Conservation (phyloP, 2,329 filamentous ascomycete species). For the Penicillium sp. region DNA sequence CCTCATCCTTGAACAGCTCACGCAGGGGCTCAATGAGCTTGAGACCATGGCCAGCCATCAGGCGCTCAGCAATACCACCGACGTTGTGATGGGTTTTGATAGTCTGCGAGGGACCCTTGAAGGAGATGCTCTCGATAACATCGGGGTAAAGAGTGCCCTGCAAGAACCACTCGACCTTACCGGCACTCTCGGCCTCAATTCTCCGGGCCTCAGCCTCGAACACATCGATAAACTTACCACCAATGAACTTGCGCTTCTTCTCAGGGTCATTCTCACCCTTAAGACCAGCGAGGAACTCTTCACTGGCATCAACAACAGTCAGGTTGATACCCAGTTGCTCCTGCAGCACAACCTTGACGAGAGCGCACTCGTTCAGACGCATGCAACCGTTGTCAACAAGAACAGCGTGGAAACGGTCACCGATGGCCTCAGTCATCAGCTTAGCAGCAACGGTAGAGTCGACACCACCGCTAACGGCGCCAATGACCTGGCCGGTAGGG, state of each 20-base stretch:
- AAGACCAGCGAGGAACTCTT: constrained; percentile 75
- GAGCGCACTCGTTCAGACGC: constrained; percentile 78
- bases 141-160: constrained; percentile 84
- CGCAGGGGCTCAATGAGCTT: constrained; percentile 71
- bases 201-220: constrained; percentile 70
- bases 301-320: constrained; percentile 76
- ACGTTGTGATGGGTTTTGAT: constrained; percentile 72
- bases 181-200: constrained; percentile 27
- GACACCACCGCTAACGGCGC: constrained; percentile 78
- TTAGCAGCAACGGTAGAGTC: constrained; percentile 74
- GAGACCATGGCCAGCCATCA: constrained; percentile 49
- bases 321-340: constrained; percentile 86
- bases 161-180: constrained; percentile 77
- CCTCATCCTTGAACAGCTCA: constrained; percentile 83
- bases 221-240: constrained; percentile 75
- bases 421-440: constrained; percentile 83
- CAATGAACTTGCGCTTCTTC: constrained; percentile 88
- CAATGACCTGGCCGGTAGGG: constrained; percentile 76
- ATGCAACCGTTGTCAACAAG: constrained; percentile 85
- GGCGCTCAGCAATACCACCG: constrained; percentile 59
- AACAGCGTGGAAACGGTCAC: constrained; percentile 79
- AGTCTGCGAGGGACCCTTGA: constrained; percentile 69
- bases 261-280: constrained; percentile 78
- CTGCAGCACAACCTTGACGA: constrained; percentile 76
- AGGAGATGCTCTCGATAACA: constrained; percentile 63